phyloP scores from a whole-genome alignment of 177 flowering plant species.

The Vitis hybrid region DNA sequence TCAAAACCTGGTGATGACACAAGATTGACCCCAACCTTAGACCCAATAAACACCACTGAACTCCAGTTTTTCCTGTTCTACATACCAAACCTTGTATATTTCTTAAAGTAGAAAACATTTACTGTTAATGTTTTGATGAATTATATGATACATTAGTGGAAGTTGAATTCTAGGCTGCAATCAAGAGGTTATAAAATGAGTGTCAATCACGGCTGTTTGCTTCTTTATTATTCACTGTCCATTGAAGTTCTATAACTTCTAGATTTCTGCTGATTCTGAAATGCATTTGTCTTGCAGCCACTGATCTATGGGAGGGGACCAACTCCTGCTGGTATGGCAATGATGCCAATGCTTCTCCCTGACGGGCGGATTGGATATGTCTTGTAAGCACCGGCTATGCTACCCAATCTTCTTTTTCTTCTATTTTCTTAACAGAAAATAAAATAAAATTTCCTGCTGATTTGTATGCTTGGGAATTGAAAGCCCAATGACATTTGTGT shows the following conservation, averaged over 20 bases:
- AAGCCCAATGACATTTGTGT: background rate
- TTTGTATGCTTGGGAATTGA: background rate
- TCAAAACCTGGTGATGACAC: too few species aligned
- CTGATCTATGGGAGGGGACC: slow-evolving; percentile 46
- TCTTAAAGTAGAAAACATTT: too few species aligned
- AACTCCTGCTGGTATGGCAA: slow-evolving; percentile 43
- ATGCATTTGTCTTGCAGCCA: slow-evolving; percentile 30
- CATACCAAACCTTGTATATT: too few species aligned
- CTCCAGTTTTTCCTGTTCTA: too few species aligned
- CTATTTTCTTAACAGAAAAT: too few species aligned
- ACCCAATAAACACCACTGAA: too few species aligned
- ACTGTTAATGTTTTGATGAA: too few species aligned
- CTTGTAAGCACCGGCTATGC: slow-evolving; percentile 20
- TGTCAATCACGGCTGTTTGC: background rate
- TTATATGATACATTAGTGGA: background rate
- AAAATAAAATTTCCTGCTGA: too few species aligned
- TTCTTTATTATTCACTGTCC: background rate
- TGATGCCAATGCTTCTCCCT: slow-evolving; percentile 69
- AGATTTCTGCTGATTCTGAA: background rate
- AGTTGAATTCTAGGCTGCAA: background rate
- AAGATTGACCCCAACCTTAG: too few species aligned
- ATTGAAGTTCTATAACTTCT: background rate
- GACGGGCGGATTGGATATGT: slow-evolving; percentile 61
- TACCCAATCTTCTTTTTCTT: too few species aligned
- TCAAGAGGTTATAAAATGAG: background rate